Evolutionary conservation across 2,329 filamentous ascomycete species (phyloP), one percentile per base, ranked within the genome.

Genomic region (Cercospora sp.): DNA sequence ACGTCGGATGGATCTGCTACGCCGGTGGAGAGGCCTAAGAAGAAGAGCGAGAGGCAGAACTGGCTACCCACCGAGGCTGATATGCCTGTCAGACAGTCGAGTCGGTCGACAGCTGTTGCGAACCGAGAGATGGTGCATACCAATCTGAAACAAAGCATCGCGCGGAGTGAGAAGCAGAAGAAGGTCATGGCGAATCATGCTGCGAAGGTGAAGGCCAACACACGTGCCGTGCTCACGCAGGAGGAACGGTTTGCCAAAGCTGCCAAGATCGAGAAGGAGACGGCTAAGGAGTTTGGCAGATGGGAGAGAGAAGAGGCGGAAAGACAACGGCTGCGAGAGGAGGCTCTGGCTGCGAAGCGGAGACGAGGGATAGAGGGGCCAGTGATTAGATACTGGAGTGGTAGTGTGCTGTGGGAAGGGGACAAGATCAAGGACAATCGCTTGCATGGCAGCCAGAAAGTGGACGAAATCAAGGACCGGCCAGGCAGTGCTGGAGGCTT

Each of bases 261-360:
- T 31, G 72, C 69, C 53, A 82, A 89, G 63, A 90, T 96, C 6
- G 95, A 98, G 80, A 90, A 91, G 79, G 85, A 90, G 74, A 99
- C 79, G 87, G 90, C 73, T n/a, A 73, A 96, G 92, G 84, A 98
- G 91, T 79, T 82, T 97, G 76, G 97, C 76, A 87, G 92, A 65
- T 98, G 94, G 94, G 94, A 98, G 79, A 91, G 93, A 79, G 92
- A 93, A 6, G 95, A 99, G 81, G 93, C 93, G 80, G 89, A 91
- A 78, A 89, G 94, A 67, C 91, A 94, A 72, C 92, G 94, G 74
- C 91, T 97, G 76, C 87, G 94, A 69, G 87, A 89, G 71, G 91
- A 89, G 48, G 94, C 91, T 80, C 84, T 98, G 59, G 93, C 94
- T 45, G 95, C 94, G 13, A 83, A 98, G 73, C 91, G 97, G 75